These are phyloP conservation scores for Irpex sp. DNA, from an alignment of 1,284 basidiomycete species.

Conservation along the genomic window DNA sequence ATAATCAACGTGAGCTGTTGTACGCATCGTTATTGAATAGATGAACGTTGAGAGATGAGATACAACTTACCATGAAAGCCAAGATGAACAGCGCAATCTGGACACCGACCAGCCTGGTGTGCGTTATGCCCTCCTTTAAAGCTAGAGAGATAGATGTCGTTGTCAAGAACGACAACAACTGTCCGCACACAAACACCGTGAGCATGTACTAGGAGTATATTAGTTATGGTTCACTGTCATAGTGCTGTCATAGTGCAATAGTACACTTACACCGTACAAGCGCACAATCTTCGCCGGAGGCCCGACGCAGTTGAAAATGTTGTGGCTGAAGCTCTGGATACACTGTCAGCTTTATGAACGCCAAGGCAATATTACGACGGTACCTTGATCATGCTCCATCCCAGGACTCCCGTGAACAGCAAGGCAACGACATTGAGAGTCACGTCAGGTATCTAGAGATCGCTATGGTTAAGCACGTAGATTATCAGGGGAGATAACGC, in stretches of 20 bases:
- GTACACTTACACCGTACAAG: conserved; percentile 39
- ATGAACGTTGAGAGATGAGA: neutral
- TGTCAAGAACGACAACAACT: conserved; percentile 46
- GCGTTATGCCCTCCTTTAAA: conserved; percentile 39
- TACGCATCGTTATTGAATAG: neutral
- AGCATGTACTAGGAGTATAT: conserved; percentile 39
- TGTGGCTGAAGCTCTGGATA: conserved; percentile 36
- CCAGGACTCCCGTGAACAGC: conserved; percentile 36
- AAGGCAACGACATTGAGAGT: conserved; percentile 40
- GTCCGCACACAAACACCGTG: conserved; percentile 49
- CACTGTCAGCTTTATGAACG: neutral
- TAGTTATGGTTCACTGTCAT: neutral
- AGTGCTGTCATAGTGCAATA: neutral
- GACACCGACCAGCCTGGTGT: conserved; percentile 30
- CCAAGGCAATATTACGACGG: neutral
- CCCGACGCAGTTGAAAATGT: conserved; percentile 49
- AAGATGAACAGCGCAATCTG: conserved; percentile 42
- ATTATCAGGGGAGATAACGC: neutral
- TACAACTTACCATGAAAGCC: conserved; percentile 34
- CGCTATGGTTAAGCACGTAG: neutral
- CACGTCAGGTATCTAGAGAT: conserved; percentile 42
- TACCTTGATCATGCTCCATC: conserved; percentile 43
- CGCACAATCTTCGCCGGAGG: conserved; percentile 44
- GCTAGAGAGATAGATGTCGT: conserved; percentile 39
- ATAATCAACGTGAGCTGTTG: conserved; percentile 45